These are phyloP conservation scores for Apiospora hydei DNA, from an alignment of 2,329 filamentous ascomycete species.

Conservation along the genomic window DNA sequence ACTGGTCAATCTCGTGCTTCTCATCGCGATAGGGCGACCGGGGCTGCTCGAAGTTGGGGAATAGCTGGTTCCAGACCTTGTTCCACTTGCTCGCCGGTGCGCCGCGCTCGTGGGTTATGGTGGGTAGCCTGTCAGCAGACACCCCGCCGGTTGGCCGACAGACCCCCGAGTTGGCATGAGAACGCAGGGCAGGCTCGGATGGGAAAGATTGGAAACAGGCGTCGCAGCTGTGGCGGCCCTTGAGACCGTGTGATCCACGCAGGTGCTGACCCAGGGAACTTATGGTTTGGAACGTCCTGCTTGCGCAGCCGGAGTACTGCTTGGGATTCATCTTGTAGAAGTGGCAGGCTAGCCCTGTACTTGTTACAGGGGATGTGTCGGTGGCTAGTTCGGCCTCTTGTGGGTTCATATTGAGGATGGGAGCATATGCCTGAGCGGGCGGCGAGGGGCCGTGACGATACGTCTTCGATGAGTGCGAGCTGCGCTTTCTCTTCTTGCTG, in stretches of 20 bases:
- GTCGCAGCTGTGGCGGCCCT: background rate
- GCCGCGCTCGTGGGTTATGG: background rate
- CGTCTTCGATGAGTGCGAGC: background rate
- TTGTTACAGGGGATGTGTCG: background rate
- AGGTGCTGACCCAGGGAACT: background rate
- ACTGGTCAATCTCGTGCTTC: background rate
- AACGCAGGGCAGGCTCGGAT: background rate
- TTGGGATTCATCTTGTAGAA: constrained; percentile 16
- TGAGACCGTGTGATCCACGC: background rate
- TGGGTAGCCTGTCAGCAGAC: background rate
- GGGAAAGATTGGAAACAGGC: background rate
- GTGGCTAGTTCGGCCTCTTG: background rate
- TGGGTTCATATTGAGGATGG: background rate
- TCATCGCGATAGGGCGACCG: background rate
- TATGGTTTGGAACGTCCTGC: background rate
- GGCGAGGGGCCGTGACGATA: background rate
- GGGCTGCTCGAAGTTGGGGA: background rate
- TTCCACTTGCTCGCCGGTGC: background rate
- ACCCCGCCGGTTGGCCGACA: background rate
- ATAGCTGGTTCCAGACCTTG: background rate
- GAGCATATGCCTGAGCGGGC: background rate
- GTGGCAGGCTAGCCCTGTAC: background rate
- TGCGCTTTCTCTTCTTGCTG: background rate
- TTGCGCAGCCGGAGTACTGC: background rate
- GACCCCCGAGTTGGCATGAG: background rate